Percentiles rank a stretch among this genome's conserved stretches.
These are phyloP conservation scores for Blastobotrys americana DNA, from an alignment of 805 yeast genomes.

Conservation along the genomic window DNA sequence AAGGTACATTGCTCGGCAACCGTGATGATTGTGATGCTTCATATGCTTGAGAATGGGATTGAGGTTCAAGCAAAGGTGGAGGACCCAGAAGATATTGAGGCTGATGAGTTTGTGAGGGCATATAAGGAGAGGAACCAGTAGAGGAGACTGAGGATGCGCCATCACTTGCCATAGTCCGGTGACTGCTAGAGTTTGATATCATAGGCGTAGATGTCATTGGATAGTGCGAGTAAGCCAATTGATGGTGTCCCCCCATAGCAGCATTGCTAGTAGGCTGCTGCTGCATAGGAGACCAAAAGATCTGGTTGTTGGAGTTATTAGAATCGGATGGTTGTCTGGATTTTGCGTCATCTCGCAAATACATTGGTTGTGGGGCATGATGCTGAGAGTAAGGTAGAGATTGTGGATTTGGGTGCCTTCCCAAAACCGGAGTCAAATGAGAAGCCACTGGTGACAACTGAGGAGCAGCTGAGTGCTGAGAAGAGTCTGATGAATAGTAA, in stretches of 20 bases:
- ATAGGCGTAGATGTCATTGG: no score
- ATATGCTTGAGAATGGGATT: neutral
- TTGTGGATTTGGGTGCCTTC: neutral
- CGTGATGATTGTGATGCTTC: neutral
- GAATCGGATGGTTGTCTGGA: neutral
- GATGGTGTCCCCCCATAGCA: no score
- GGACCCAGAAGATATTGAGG: neutral
- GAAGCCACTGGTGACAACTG: neutral
- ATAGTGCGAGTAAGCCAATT: neutral
- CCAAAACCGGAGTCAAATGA: neutral
- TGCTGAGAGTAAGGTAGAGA: neutral
- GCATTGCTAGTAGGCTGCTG: no score
- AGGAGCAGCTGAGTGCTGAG: neutral
- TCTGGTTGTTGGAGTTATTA: neutral
- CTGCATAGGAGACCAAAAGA: no score
- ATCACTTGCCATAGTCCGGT: no score
- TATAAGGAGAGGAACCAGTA: neutral
- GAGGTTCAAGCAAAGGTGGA: neutral
- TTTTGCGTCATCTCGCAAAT: neutral
- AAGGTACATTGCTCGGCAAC: neutral
- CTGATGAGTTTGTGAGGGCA: neutral
- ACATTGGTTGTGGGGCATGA: no score
- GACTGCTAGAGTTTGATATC: no score
- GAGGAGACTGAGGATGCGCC: neutral
- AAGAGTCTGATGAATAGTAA: neutral